Base-by-base conservation (phyloP, 2,329 filamentous ascomycete genomes). In the Cytospora schulzeri region DNA sequence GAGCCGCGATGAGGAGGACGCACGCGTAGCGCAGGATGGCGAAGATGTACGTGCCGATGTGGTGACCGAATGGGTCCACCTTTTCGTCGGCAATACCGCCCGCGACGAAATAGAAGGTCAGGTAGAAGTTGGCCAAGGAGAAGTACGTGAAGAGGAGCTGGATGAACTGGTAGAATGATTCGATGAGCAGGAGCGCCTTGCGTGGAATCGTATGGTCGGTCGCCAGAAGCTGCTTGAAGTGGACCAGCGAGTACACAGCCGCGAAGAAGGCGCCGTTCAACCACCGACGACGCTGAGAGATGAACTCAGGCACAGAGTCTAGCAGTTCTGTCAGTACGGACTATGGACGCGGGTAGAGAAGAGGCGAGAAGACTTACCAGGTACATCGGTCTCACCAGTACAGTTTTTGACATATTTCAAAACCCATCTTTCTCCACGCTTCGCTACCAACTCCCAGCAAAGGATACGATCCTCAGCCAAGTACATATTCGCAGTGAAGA, bases 241-340 rank as follows among this genome's bases (percentile, higher is more conserved):
- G 95, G 51, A 97, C 91, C 3, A 98, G 87, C 1, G 94, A 98
- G 81, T 98, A 99, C 60, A 98, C 93, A 52, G 95, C 95, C 0
- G 95, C 96, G 75, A 99, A 99, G 81, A 99, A 99, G 69, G 95
- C 95, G 74, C 95, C 95, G 75, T 99, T 99, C 67, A 99, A 88
- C 95, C 95, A 99, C 77, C 95, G 88, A 74, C 95, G 88, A 73
- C 95, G 90, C 74, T 99, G 95, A 0, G 93, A 98, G 73, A 99
- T 93, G 73, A 99, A 99, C 72, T 99, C 95, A 1, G 96, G 93
- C 2, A 99, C 91, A 11, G 91, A 79, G 76, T 99, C 95, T 91
- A 71, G 0, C 69, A n/a, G 22, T 66, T 77, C 68, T 76, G 74
- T 68, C 64, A 66, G 57, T 41, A 17, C 41, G 11, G 5, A 14